Base-by-base conservation (phyloP, 805 yeast genomes). In the Monosporozyma solicola region DNA sequence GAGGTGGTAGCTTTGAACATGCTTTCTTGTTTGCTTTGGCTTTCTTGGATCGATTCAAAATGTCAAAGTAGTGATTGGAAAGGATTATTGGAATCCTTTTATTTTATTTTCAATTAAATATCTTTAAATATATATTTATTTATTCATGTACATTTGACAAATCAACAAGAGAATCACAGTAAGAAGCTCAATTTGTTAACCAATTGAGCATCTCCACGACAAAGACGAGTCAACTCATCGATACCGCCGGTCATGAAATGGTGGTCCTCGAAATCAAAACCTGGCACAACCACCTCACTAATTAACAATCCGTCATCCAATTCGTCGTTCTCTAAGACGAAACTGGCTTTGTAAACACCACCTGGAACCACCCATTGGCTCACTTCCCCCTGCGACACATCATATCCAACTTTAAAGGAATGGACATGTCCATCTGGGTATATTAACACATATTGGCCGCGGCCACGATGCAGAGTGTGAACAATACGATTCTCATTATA, bases 281-380 rank as follows among this genome's bases (percentile, higher is more conserved):
- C 85, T 5, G 84, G 84, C 11, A 80, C 82, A 20, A 80, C 84
- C 22, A 80, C 80, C 57, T 79, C 83, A 60, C 82, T 78, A 46
- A 78, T 78, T 51, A 77, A 63, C 31, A 79, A 57, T 46, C 78
- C 80, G 33, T 73, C 66, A 20, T 59, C 59, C 32, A 67, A 60
- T 39, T 65, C 74, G 6, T 59, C 66, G 44, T 69, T 60, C n/a
- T 79, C 77, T 3, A 73, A 45, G 25, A 78, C 52, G 59, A 77
- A 80, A 49, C 81, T 76, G 4, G 83, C 83, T 60, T 80, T 80
- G 67, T 76, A 80, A 20, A 75, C 78, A 11, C 77, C 83, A 1
- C 83, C 81, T 10, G 81, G 82, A n/a, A 80, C 84, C 5, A 80
- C 82, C 84, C 84, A 80, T 61, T 80, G 85, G 45, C 77, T 69